These are phyloP conservation scores for Fagopyrum tataricum DNA, from an alignment of 148 eudicot species.

Conservation along the genomic window DNA sequence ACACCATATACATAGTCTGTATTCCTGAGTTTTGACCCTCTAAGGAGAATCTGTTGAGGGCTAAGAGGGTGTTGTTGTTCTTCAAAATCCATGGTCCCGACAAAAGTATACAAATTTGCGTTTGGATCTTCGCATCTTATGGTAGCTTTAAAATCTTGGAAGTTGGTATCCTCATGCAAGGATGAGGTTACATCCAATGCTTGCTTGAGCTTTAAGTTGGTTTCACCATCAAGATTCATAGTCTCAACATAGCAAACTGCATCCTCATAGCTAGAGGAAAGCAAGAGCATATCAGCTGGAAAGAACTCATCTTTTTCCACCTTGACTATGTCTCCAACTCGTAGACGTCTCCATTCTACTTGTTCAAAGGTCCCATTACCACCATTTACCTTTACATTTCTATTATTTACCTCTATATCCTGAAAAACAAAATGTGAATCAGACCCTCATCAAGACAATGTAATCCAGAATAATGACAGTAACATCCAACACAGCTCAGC, in stretches of 20 bases:
- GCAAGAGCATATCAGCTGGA: constrained; percentile 83
- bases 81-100: constrained; percentile 77
- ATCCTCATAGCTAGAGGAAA: constrained; percentile 90
- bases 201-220: constrained; percentile 89
- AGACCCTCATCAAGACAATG: not conserved
- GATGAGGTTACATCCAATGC: constrained; percentile 67
- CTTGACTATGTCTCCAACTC: constrained; percentile 86
- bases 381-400: constrained; percentile 59
- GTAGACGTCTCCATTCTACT: constrained; percentile 61
- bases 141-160: constrained; percentile 55
- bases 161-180: constrained; percentile 44
- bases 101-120: constrained; percentile 73
- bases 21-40: constrained; percentile 86
- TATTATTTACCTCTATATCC: constrained; percentile 83
- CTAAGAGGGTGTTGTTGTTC: constrained; percentile 62
- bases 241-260: constrained; percentile 92
- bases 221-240: constrained; percentile 98
- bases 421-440: constrained; percentile 21
- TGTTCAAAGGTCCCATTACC: constrained; percentile 54
- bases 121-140: constrained; percentile 92
- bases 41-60: constrained; percentile 79
- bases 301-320: constrained; percentile 90
- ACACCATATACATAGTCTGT: constrained; percentile 79
- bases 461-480: not conserved
- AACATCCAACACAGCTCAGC: not conserved